Base-by-base conservation (phyloP, 2,329 filamentous ascomycete species). In the Lachnellula occidentalis region DNA sequence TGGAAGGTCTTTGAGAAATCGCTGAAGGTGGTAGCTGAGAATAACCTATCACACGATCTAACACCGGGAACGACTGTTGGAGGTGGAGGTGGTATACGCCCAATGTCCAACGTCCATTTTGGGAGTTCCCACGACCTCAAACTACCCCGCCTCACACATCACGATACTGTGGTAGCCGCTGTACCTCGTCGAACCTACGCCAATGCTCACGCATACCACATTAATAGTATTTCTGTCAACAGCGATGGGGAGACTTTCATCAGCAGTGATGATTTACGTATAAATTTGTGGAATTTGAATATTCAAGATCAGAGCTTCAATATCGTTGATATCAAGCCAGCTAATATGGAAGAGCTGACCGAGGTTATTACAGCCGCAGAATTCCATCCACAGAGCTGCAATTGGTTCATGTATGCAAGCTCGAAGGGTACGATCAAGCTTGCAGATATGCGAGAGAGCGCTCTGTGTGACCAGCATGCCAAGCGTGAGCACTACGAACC, bases 1-100 rank as follows among this genome's bases (percentile, higher is more conserved):
- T 99, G 94, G 94, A 99, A 99, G 74, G 92, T 99, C 49, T 99
- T 97, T 68, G 94, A 99, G 76, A 99, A 99, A 78, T 97, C 92
- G 52, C 81, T 99, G 69, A 97, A 97, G 74, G 94, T 99, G 43
- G 94, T 99, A 59, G 94, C 94, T 19, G 94, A 99, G 78, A 99
- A 99, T 78, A 99, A 99, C 68, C 80, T 99, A 53, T 96, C 92
- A 21, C 89, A 92, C 70, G 94, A 99, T 72, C 77, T 95, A 66
- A 96, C 94, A 34, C 90, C 92, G 9, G 83, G 75, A 66, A 80
- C 83, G 63, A 81, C 84, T 61, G 62, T 60, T 31, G 87, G 87
- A 61, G 90, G 87, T 59, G 91, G 89, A 55, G 90, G 91, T 47
- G 83, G 86, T 43, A 82, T 90, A 57, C 82, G 90, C 70, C 78